Base-by-base conservation (phyloP, 495 filamentous ascomycete species). In the Penicillium robsamsonii region DNA sequence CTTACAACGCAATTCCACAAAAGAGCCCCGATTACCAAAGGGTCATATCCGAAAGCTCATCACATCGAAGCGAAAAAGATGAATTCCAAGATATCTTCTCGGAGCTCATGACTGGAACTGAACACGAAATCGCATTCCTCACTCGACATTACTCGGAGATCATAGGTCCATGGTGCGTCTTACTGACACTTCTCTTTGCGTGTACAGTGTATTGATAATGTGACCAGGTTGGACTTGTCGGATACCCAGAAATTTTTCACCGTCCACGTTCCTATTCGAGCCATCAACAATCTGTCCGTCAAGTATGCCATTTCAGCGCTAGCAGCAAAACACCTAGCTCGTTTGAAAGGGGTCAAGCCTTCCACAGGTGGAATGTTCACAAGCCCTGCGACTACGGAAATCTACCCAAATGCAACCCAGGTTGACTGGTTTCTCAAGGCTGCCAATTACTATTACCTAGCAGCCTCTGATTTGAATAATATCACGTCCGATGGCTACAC, bases 401-500 rank as follows among this genome's bases (percentile, higher is more conserved):
- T 51, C 7, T 78, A 78, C 46, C 73, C 72, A 9, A 75, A 75
- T 55, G 49, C 69, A 0, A 52, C 57, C 11, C 58, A 71, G 17
- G 69, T 70, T 5, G 74, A 78, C 37, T 78, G 75, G 75, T 70
- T 68, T 27, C 62, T 75, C 29, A 78, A 78, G 46, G 72, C 69
- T 15, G 68, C 69, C 25, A 76, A 75, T 45, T 78, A 78, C 49
- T 74, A 72, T 55, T 76, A 73, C 29, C 59, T 77, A 38, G 65
- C 72, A 6, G 59, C 62, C 27, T 67, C 66, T 5, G 58, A 65
- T 24, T 62, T 77, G 48, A 70, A 66, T 25, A 60, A 55, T 5
- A 51, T 46, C 13, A 64, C 67, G 3, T 71, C 70, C 1, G 71
- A 70, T 43, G 58, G 61, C n/a, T 77, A 75, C 47, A 68, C 54